Conservation (phyloP, 441 rosid genomes). For the Gossypium davidsonii region DNA sequence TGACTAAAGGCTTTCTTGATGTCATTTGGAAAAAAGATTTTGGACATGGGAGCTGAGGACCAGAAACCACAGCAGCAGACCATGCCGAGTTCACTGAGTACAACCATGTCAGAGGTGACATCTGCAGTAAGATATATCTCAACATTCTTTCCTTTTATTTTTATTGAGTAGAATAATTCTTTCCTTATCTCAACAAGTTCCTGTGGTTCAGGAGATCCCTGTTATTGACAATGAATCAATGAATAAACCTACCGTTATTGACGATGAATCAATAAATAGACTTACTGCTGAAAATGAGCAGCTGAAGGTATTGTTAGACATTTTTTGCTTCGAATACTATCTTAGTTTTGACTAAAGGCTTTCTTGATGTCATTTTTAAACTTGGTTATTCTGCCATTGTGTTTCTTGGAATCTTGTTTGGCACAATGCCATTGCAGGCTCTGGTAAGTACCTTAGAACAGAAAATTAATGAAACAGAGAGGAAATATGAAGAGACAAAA, state of each 20-base stretch:
- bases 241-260: slow-evolving; percentile 26
- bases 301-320: slow-evolving; percentile 51
- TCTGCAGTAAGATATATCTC: slow-evolving; percentile 35
- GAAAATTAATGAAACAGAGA: slow-evolving; percentile 78
- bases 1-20: neutral
- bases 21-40: slow-evolving; percentile 52
- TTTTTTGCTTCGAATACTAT: slow-evolving; percentile 13
- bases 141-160: slow-evolving; percentile 6
- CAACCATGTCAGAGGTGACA: slow-evolving; percentile 39
- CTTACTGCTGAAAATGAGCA: slow-evolving; percentile 71
- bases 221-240: neutral
- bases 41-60: slow-evolving; percentile 71
- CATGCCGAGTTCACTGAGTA: slow-evolving; percentile 35
- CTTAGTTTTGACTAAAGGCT: neutral
- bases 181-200: neutral
- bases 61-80: slow-evolving; percentile 59
- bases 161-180: neutral
- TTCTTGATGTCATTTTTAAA: neutral
- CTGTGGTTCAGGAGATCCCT: neutral
- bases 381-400: neutral
- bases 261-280: slow-evolving; percentile 45
- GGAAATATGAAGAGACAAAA: slow-evolving; percentile 68
- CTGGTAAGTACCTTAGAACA: slow-evolving; percentile 69
- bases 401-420: slow-evolving; percentile 11
- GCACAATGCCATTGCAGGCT: slow-evolving; percentile 38